Evolutionary conservation across 2,329 filamentous ascomycete genomes (phyloP), one percentile per base, ranked within the genome.

Genomic region (Ophiostoma montium): DNA sequence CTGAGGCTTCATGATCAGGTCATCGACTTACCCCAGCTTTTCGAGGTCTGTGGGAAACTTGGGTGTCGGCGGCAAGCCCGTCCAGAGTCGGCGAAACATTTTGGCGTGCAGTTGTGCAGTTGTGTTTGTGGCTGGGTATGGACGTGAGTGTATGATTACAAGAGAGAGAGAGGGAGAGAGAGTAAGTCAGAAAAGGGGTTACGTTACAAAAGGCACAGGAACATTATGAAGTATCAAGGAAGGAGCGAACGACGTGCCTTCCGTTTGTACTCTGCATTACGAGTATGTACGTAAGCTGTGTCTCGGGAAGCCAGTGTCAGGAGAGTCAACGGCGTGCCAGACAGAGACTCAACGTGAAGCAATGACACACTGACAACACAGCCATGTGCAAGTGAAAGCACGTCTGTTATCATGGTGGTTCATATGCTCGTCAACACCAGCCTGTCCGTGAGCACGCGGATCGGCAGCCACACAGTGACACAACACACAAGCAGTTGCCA

Each of bases 21-120:
- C 27, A 32, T 18, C 12, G 50, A 59, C 71, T 57, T 67, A 90
- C 84, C 87, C 89, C 3, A 96, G 77, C 48, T 75, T 68, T 51
- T 77, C 67, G 27, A 96, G 68, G 57, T 84, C 70, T 0, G 32
- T 71, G 65, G 11, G 80, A 72, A 60, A 84, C 94, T 12, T 68
- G 60, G 1, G 78, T 74, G 59, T 95, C 85, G 48, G 69, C 62
- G n/a, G 86, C 3, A 94, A 76, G 56, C 78, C 74, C 9, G 74
- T 71, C 66, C 77, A 77, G 35, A 72, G 70, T 50, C 84, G 83
- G 46, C 82, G 78, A 61, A 92, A 95, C 88, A 95, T 92, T n/a
- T n/a, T n/a, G n/a, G n/a, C n/a, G n/a, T n/a, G n/a, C n/a, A n/a
- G 3, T 49, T 30, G 15, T 36, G 15, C 13, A 38, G 30, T 5